Evolutionary conservation across 2,329 filamentous ascomycete genomes (phyloP).

Genomic region (Ambrosiella cleistominuta): DNA sequence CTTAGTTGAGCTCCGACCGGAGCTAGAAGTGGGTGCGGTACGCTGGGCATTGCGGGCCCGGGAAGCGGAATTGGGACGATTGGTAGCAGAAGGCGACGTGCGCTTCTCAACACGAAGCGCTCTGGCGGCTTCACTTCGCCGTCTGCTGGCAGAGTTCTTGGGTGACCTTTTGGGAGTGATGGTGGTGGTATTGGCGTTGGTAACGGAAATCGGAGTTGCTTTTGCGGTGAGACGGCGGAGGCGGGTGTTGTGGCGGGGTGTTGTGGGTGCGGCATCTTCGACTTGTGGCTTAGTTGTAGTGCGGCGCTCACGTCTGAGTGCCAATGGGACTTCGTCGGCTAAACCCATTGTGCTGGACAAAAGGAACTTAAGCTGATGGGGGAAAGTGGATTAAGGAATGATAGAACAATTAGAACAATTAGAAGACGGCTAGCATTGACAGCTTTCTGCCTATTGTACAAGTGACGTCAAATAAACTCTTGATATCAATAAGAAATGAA

Average conservation of each 20-base stretch:
- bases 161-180: background rate
- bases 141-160: background rate
- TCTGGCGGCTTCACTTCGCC: constrained; percentile 1
- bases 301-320: constrained; percentile 7
- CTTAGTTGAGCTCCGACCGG: constrained; percentile 1
- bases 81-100: background rate
- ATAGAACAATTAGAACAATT: background rate
- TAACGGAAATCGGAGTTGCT: too few species aligned
- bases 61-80: background rate
- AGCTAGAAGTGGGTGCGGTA: background rate
- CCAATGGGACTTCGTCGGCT: constrained; percentile 6
- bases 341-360: constrained; percentile 4
- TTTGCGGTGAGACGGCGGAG: constrained; percentile 2
- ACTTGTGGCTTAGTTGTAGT: constrained; percentile 4
- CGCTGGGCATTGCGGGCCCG: background rate
- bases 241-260: constrained; percentile 11
- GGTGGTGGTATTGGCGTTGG: background rate
- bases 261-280: background rate
- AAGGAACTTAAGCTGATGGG: background rate
- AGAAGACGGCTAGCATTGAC: background rate
- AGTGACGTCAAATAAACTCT: background rate
- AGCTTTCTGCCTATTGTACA: background rate
- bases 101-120: background rate
- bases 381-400: background rate
- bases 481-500: background rate